A percentile compares a stretch with the other conserved stretches of the same genome.
Evolutionary conservation across 2,329 filamentous ascomycete species (phyloP).

Genomic region (Clarireedia hainanense): DNA sequence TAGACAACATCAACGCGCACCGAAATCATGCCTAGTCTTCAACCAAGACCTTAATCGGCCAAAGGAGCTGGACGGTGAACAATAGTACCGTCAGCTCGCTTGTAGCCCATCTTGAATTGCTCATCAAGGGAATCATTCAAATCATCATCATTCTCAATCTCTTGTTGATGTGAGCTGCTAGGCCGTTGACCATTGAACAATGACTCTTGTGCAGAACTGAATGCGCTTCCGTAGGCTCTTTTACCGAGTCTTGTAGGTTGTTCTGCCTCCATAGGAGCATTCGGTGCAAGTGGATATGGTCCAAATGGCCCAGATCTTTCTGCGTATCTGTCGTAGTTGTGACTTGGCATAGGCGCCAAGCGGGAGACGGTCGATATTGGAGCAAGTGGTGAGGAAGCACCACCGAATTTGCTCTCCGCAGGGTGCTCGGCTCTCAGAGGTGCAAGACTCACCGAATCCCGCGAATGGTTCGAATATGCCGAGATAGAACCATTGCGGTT

Average conservation of each 20-base stretch:
- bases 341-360: conserved; percentile 4
- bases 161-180: conserved; percentile 21
- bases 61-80: background rate
- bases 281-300: conserved; percentile 14
- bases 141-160: conserved; percentile 18
- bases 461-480: background rate
- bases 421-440: conserved; percentile 12
- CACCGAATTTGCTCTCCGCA: conserved; percentile 16
- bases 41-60: too few species aligned
- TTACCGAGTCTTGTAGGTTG: conserved; percentile 17
- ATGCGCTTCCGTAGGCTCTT: conserved; percentile 22
- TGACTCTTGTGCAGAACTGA: conserved; percentile 25
- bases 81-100: conserved; percentile 25
- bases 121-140: background rate
- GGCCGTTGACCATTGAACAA: conserved; percentile 38
- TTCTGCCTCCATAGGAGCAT: conserved; percentile 12
- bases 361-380: conserved; percentile 14
- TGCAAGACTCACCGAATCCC: conserved; percentile 11
- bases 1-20: background rate
- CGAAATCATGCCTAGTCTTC: too few species aligned
- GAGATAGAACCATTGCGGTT: background rate
- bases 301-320: conserved; percentile 16
- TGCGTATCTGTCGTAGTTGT: conserved; percentile 10
- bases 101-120: conserved; percentile 20
- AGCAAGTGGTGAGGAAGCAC: conserved; percentile 19